phyloP scores from a whole-genome alignment of 345 rosid genomes.

The Gossypium stocksii region DNA sequence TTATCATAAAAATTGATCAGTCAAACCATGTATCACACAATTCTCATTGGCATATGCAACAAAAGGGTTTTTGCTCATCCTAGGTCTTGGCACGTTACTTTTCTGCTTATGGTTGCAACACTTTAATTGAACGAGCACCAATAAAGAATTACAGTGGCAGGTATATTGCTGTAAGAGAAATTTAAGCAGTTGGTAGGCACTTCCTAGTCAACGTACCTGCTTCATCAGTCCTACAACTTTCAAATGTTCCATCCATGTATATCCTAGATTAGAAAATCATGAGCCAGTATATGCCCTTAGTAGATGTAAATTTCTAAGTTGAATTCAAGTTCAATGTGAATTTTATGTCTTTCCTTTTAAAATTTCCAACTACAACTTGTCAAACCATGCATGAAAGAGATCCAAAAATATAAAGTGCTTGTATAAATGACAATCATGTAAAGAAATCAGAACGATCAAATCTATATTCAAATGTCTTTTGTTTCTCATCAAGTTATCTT shows the following conservation, averaged over 20 bases:
- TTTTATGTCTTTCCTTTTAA: background rate
- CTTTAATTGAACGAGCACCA: background rate
- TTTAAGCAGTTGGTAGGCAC: no score
- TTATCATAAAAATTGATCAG: background rate
- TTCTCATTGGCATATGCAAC: background rate
- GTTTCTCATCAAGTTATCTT: background rate
- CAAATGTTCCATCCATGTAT: background rate
- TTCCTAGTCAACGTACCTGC: no score
- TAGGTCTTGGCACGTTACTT: background rate
- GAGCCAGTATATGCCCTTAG: background rate
- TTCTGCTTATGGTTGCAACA: background rate
- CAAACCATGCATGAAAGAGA: background rate
- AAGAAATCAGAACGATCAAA: background rate
- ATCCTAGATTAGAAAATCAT: background rate
- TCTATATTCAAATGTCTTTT: background rate
- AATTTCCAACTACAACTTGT: background rate
- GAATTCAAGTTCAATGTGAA: background rate
- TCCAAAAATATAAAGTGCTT: background rate
- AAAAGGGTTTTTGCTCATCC: no score
- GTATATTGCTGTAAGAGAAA: no score
- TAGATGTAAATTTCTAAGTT: background rate
- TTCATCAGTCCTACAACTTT: no score
- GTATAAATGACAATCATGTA: background rate
- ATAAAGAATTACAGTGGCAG: no score
- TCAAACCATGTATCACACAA: background rate